Base-by-base conservation (phyloP, 306 rosid genomes). In the Rosa rugosa region DNA sequence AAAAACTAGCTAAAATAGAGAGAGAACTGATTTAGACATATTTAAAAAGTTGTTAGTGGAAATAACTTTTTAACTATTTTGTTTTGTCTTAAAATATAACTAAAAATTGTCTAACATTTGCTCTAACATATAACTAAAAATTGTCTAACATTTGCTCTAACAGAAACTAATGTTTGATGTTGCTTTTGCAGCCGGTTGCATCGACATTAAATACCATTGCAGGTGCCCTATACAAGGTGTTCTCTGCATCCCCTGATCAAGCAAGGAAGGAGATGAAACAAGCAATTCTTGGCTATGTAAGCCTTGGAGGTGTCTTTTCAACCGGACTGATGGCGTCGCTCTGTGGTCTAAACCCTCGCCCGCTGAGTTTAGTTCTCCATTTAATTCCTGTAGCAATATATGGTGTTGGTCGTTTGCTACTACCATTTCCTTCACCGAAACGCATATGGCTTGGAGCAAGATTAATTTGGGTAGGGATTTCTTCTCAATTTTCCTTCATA, bases 341-440 rank as follows among this genome's bases (percentile, higher is more conserved):
- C 38, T 84, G 90, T 53, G 92, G 87, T 75, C 80, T 91, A 60
- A 84, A 89, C 41, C 92, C 94, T 56, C 47, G 77, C 9, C 97
- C 94, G 0, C 44, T 82, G 16, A 84, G 84, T 70, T 83, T 91
- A 73, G 84, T 91, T 77, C 85, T 88, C 50, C 97, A 91, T 68
- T 89, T 91, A 83, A 88, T 85, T 73, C 84, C 92, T 4, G 90
- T 89, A 45, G 92, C 89, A 23, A 51, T 89, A 36, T 91, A 89
- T 22, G 94, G 94, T 17, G 86, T 88, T 77, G 89, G 87, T 7
- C 88, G 90, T 75, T 76, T 91, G 69, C 77, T 91, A 38, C 77
- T 88, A 40, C 92, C 97, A 51, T 88, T 86, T 82, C 93, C 92
- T 71, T 91, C 97, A 8, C 86, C 66, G 4, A 72, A 79, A 75